Base-by-base conservation (phyloP, 306 rosid genomes). In the Lathyrus tuberosus region DNA sequence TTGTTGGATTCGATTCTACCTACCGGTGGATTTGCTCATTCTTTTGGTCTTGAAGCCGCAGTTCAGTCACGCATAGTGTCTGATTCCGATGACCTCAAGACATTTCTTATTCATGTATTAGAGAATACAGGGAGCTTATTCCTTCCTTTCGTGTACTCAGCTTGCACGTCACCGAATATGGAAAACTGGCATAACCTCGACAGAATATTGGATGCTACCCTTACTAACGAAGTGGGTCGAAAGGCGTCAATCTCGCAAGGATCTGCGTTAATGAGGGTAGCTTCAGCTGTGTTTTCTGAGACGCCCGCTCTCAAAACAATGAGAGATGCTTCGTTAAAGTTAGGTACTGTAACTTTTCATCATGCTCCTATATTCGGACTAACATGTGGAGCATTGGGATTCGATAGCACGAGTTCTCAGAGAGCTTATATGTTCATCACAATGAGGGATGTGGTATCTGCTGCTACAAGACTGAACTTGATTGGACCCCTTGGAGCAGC, bases 11-110 rank as follows among this genome's bases (percentile, higher is more conserved):
- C 96, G 26, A 80, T 88, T 81, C 90, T 90, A 40, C 98, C 96
- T 3, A 87, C 98, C 0, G 98, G 98, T 28, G 98, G 98, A 38
- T 92, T 92, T 37, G 96, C 96, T 54, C 97, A 90, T 74, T 90
- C 97, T 22, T 80, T 84, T 53, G 91, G 96, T 70, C 95, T 88
- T 28, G 96, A 89, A 80, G 95, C 98, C 22, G 92, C 96, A 42
- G 80, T 87, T 75, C 98, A 89, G 65, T 70, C 86, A n/a, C 84
- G 52, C 54, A 15, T 92, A 12, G 86, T 89, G 73, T 83, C 89
- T 4, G 53, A 71, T 61, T 85, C 89, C 10, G 65, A 82, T 71
- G 86, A 87, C 46, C 96, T 92, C 26, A 83, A 69, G 78, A 86
- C 83, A 33, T 92, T 84, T 60, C 66, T 89, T n/a, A 68, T 73